Evolutionary conservation across 2,329 filamentous ascomycete genomes (phyloP).

Genomic region (Colletotrichum ledebouriae): DNA sequence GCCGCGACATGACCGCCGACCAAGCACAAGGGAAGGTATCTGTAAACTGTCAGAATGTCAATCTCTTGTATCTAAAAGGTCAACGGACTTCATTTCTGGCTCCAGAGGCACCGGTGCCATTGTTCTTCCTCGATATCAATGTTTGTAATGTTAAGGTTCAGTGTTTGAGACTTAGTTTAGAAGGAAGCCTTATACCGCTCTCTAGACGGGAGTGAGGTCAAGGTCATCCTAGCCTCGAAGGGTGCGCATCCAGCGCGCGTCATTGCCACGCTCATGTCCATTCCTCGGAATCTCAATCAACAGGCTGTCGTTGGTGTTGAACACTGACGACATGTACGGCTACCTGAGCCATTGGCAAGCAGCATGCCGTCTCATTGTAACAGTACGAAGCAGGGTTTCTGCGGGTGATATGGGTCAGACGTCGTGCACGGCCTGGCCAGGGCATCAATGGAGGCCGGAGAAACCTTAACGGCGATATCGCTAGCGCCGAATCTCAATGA

Average conservation of each 20-base stretch:
- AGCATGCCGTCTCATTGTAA: constrained; percentile 19
- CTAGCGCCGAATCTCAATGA: constrained; percentile 17
- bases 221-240: not conserved
- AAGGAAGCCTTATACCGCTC: not conserved
- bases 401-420: not conserved
- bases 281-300: constrained; percentile 37
- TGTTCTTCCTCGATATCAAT: not conserved
- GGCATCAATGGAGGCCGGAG: constrained; percentile 28
- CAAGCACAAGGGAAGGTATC: constrained; percentile 39
- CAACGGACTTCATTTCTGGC: constrained; percentile 44
- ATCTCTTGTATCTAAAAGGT: not conserved
- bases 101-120: constrained; percentile 48
- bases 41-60: constrained; percentile 36
- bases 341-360: constrained; percentile 15
- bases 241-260: constrained; percentile 30
- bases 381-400: constrained; percentile 19
- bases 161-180: not conserved
- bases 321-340: constrained; percentile 24
- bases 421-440: constrained; percentile 16
- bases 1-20: constrained; percentile 44
- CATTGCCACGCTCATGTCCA: constrained; percentile 31
- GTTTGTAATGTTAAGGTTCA: not conserved
- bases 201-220: not conserved
- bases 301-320: constrained; percentile 10
- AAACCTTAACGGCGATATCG: constrained; percentile 27